Percentiles rank a stretch among this genome's conserved stretches.
These are phyloP conservation scores for Ambrosia artemisiifolia DNA, from an alignment of 129 eudicot species.

Conservation along the genomic window DNA sequence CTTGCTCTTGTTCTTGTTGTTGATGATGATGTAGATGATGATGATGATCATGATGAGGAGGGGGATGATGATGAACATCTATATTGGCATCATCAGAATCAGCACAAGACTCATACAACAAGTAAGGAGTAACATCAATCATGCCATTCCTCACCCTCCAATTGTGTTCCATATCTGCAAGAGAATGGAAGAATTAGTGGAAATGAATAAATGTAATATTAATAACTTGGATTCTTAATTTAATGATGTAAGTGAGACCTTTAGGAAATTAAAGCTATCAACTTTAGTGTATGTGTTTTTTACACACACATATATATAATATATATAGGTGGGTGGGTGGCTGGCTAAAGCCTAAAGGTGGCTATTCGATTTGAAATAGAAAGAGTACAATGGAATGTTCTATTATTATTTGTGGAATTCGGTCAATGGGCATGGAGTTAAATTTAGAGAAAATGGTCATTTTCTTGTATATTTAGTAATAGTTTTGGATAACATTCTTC, in stretches of 20 bases:
- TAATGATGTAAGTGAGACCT: constrained; percentile 24
- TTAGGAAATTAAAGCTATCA: no score
- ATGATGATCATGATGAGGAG: not conserved
- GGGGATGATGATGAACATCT: constrained; percentile 4
- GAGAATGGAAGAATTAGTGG: constrained; percentile 1
- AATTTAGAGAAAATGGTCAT: not conserved
- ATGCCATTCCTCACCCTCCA: constrained; percentile 29
- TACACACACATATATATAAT: constrained; percentile 9
- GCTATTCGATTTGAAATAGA: constrained; percentile 19
- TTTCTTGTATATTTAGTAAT: not conserved
- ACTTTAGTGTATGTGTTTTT: constrained; percentile 20
- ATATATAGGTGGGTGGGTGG: constrained; percentile 13
- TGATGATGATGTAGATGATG: no score
- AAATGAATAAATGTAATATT: no score
- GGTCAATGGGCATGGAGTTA: not conserved
- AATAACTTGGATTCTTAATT: no score
- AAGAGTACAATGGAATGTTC: constrained; percentile 15
- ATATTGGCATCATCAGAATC: constrained; percentile 32
- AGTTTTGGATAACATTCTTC: not conserved
- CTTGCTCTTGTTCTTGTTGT: constrained; percentile 2
- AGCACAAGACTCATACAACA: constrained; percentile 30
- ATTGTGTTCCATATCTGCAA: constrained; percentile 25
- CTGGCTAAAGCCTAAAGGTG: constrained; percentile 19
- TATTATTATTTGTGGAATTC: constrained; percentile 2
- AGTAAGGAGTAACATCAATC: constrained; percentile 32